These are phyloP conservation scores for Colletotrichum plurivorum DNA, from an alignment of 2,329 filamentous ascomycete species.

Conservation along the genomic window DNA sequence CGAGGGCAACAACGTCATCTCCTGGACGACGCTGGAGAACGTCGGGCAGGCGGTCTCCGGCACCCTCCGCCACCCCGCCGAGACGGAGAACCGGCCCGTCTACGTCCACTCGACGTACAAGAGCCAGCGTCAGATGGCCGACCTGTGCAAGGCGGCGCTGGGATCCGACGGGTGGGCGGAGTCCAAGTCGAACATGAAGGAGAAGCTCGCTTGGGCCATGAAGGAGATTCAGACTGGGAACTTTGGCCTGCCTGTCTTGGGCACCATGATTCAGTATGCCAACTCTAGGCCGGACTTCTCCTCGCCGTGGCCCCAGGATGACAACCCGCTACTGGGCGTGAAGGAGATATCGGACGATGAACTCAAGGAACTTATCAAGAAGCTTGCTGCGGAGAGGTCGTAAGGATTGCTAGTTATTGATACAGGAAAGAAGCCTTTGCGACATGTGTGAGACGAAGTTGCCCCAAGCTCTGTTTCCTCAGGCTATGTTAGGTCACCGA, in stretches of 20 bases:
- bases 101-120: conserved; percentile 43
- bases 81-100: conserved; percentile 46
- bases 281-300: conserved; percentile 39
- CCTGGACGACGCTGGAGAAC: conserved; percentile 44
- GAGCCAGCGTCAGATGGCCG: conserved; percentile 43
- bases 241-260: conserved; percentile 34
- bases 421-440: no score
- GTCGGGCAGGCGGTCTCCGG: conserved; percentile 46
- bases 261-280: conserved; percentile 40
- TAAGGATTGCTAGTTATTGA: no score
- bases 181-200: conserved; percentile 34
- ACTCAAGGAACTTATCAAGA: conserved; percentile 40
- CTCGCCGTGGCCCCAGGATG: conserved; percentile 29
- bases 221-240: conserved; percentile 40
- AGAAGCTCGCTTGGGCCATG: conserved; percentile 37
- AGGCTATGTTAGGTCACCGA: no score
- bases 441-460: no score
- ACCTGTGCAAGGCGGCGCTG: conserved; percentile 40
- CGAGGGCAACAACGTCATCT: conserved; percentile 44
- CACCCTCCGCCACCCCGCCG: conserved; percentile 44
- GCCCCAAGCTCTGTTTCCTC: no score
- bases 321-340: conserved; percentile 43
- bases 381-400: neutral
- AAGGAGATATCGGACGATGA: conserved; percentile 39
- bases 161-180: conserved; percentile 41